Conservation (phyloP, 257 asterid species). For the Nicotiana paniculata region DNA sequence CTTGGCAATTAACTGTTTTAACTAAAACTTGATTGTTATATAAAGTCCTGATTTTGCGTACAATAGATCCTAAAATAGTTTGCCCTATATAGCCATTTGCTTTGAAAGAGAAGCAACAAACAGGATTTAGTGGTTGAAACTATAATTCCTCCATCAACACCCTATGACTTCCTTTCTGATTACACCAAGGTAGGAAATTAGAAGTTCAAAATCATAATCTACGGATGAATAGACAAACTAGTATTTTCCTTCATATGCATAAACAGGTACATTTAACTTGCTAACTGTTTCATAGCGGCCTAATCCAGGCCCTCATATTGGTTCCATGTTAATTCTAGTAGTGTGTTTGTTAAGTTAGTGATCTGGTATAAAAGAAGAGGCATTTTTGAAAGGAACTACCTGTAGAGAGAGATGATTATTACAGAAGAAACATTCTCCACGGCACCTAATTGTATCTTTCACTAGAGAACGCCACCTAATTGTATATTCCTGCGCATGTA, state of each 20-base stretch:
- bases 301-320: not conserved
- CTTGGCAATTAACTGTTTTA: not conserved
- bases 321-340: not conserved
- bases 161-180: not conserved
- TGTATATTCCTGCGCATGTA: not conserved
- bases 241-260: not conserved
- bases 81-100: not conserved
- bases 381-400: not conserved
- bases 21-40: not conserved
- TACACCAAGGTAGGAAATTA: not conserved
- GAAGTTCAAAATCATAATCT: not conserved
- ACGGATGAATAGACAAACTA: not conserved
- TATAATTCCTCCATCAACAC: not conserved
- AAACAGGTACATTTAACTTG: not conserved
- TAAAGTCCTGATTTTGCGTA: not conserved
- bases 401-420: not conserved
- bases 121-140: not conserved
- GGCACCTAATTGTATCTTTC: not conserved
- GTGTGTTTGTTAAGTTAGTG: not conserved
- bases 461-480: not conserved
- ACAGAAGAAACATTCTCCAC: not conserved
- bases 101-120: not conserved
- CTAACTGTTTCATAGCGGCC: not conserved
- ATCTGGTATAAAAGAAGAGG: not conserved
- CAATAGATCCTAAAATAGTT: not conserved